phyloP scores from a whole-genome alignment of 1,139 yeast genomes.

The Pichia sp. region DNA sequence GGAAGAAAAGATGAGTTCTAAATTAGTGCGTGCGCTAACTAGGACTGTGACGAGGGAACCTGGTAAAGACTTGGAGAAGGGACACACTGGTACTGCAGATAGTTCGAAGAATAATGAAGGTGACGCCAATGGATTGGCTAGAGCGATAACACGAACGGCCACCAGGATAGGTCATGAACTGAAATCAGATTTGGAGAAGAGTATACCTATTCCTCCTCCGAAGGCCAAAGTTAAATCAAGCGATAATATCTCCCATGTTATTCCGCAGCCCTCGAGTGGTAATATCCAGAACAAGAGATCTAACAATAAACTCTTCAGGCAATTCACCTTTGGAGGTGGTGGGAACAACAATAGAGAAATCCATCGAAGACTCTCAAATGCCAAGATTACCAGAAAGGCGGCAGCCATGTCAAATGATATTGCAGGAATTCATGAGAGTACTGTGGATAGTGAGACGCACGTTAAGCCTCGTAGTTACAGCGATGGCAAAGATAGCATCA shows the following conservation, averaged over 20 bases:
- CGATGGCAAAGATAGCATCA: not conserved
- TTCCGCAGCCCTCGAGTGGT: not conserved
- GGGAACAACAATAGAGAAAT: conserved; percentile 25
- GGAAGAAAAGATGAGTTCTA: conserved; percentile 23
- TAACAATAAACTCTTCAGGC: conserved; percentile 17
- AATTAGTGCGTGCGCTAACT: conserved; percentile 24
- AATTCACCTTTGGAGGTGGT: conserved; percentile 23
- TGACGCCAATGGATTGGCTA: not conserved
- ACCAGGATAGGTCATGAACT: conserved; percentile 2
- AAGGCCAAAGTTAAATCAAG: not conserved
- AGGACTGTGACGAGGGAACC: conserved; percentile 17
- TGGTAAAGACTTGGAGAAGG: conserved; percentile 20
- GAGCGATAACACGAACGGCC: conserved; percentile 5
- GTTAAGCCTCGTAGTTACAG: too few relatives aligned
- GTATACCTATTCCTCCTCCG: not conserved
- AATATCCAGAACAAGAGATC: not conserved
- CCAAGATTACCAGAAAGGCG: conserved; percentile 34
- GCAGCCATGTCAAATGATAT: conserved; percentile 35
- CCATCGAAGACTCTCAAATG: conserved; percentile 27
- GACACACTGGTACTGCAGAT: conserved; percentile 13
- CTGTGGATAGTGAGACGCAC: conserved; percentile 11
- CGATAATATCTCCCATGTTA: not conserved
- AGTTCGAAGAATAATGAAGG: not conserved
- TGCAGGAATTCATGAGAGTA: conserved; percentile 33
- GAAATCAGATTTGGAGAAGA: conserved; percentile 1